These are phyloP conservation scores for Penicillium sp. DNA, from an alignment of 2,329 filamentous ascomycete species.

Conservation along the genomic window DNA sequence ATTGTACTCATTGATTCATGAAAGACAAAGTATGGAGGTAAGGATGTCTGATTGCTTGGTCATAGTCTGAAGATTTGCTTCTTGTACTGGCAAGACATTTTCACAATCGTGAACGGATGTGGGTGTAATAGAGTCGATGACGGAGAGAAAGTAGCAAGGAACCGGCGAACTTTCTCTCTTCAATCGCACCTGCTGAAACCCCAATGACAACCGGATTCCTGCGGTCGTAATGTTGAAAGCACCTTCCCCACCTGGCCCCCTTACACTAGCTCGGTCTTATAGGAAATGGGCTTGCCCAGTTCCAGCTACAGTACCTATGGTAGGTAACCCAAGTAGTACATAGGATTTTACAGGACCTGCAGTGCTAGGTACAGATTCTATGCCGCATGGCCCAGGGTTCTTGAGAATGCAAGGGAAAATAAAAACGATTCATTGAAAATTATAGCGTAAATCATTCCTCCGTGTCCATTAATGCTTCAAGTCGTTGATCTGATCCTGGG, in stretches of 20 bases:
- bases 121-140: conserved; percentile 22
- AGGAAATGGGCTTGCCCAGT: background rate
- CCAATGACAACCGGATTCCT: background rate
- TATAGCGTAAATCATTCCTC: conserved; percentile 30
- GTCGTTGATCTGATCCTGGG: conserved; percentile 32
- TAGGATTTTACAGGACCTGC: background rate
- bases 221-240: conserved; percentile 1
- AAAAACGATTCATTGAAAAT: background rate
- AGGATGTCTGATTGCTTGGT: background rate
- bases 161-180: conserved; percentile 5
- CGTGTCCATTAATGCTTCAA: conserved; percentile 38
- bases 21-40: background rate
- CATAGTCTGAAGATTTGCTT: background rate
- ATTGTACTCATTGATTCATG: conserved; percentile 14
- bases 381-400: conserved; percentile 13
- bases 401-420: background rate
- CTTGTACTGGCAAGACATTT: background rate
- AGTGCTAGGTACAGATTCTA: conserved; percentile 1
- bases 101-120: background rate
- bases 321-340: background rate
- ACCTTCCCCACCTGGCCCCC: background rate
- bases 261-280: conserved; percentile 2
- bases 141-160: conserved; percentile 8
- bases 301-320: background rate
- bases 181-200: conserved; percentile 12